These are phyloP conservation scores for Vickermania spadyakhi DNA, from an alignment of 208 protist genomes.

Conservation along the genomic window DNA sequence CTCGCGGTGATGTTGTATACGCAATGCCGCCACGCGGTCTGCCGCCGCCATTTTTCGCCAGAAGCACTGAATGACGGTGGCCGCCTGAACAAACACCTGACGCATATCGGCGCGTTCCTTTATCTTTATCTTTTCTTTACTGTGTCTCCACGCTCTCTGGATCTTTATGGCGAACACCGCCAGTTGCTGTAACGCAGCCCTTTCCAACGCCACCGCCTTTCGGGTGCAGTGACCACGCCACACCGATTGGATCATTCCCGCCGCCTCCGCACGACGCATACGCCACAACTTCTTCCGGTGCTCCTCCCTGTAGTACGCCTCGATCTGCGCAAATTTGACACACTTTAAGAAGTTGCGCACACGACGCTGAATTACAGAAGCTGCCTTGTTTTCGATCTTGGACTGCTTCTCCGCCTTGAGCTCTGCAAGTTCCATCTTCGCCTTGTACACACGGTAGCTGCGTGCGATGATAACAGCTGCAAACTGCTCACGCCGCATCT, in stretches of 20 bases:
- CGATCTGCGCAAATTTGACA: conserved; percentile 27
- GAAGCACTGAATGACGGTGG: conserved; percentile 70
- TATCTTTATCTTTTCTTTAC: conserved; percentile 20
- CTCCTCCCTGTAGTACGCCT: conserved; percentile 48
- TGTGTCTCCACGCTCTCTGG: conserved; percentile 50
- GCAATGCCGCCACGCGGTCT: conserved; percentile 30
- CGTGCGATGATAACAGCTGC: conserved; percentile 41
- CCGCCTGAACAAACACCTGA: conserved; percentile 22
- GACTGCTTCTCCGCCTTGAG: conserved; percentile 26
- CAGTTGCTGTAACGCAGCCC: conserved; percentile 12
- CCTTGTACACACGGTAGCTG: conserved; percentile 40
- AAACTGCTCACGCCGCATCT: conserved; percentile 28
- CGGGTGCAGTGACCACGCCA: conserved; percentile 78
- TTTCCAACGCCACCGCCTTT: conserved; percentile 20
- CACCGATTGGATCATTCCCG: conserved; percentile 58
- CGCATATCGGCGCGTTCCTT: conserved; percentile 19
- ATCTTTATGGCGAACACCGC: conserved; percentile 26
- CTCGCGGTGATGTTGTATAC: conserved; percentile 17
- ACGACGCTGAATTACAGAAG: conserved; percentile 43
- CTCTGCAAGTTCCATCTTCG: conserved; percentile 28
- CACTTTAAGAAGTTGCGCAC: conserved; percentile 25
- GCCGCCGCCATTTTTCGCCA: conserved; percentile 73
- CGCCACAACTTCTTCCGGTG: conserved; percentile 44
- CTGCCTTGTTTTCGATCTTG: conserved; percentile 23
- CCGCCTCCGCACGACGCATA: conserved; percentile 48